phyloP scores from a whole-genome alignment of 2,329 filamentous ascomycete genomes.

The Hortaea sp. region DNA sequence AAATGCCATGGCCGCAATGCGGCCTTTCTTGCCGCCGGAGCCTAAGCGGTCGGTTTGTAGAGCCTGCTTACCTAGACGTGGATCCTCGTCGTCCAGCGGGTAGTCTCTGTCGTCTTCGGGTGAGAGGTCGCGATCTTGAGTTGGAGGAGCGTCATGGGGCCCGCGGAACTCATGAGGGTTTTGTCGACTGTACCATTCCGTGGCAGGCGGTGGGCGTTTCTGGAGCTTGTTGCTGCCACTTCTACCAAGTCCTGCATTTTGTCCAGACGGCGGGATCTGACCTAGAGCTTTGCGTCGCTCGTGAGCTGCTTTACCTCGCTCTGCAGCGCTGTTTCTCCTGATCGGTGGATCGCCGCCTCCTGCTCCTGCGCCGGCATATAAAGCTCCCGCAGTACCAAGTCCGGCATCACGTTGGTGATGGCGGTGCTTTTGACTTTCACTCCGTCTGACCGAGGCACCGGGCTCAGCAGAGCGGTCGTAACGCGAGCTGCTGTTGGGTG shows the following conservation, averaged over 20 bases:
- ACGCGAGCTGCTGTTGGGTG: no score
- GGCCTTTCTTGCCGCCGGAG: slow-evolving; percentile 19
- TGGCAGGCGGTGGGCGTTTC: slow-evolving; percentile 12
- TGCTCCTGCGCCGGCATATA: slow-evolving; percentile 9
- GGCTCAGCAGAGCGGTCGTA: no score
- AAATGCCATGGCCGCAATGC: slow-evolving; percentile 24
- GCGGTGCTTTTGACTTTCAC: slow-evolving; percentile 15
- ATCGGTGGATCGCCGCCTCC: neutral
- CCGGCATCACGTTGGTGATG: slow-evolving; percentile 22
- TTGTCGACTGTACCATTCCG: neutral
- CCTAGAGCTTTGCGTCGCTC: slow-evolving; percentile 18
- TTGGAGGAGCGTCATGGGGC: neutral
- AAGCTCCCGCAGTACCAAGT: slow-evolving; percentile 22
- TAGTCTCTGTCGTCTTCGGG: neutral
- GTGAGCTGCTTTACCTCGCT: slow-evolving; percentile 22
- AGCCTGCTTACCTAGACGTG: slow-evolving; percentile 24
- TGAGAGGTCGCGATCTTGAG: neutral
- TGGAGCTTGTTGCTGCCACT: slow-evolving; percentile 26
- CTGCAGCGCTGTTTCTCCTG: slow-evolving; percentile 9
- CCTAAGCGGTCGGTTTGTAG: slow-evolving; percentile 30
- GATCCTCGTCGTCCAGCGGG: slow-evolving; percentile 3
- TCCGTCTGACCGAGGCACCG: neutral
- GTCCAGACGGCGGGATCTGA: slow-evolving; percentile 9
- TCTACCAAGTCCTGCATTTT: slow-evolving; percentile 20
- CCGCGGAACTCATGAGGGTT: slow-evolving; percentile 1